Evolutionary conservation across 495 filamentous ascomycete species (phyloP).

Genomic region (Wilcoxina mikolae): DNA sequence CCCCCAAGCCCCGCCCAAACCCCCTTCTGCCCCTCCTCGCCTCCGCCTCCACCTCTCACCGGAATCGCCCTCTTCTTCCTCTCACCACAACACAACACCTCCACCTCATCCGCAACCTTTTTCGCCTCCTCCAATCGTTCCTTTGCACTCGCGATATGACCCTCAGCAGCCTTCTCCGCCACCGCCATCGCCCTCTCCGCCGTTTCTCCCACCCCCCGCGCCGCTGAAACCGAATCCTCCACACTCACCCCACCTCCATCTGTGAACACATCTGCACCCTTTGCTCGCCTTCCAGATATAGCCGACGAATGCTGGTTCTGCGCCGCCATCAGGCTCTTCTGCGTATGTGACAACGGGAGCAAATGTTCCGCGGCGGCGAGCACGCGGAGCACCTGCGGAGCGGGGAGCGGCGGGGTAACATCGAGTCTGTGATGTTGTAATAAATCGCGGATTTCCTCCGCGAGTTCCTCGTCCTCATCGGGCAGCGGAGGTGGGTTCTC

Average conservation of each 20-base stretch:
- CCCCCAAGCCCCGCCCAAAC: slow-evolving; percentile 21
- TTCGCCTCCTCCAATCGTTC: slow-evolving; percentile 12
- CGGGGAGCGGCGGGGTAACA: slow-evolving; percentile 8
- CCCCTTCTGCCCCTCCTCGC: slow-evolving; percentile 13
- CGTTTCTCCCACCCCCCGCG: background rate
- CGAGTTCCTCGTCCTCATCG: background rate
- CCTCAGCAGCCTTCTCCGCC: slow-evolving; percentile 1
- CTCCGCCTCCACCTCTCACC: slow-evolving; percentile 12
- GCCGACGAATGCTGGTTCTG: slow-evolving; percentile 16
- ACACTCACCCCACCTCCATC: background rate
- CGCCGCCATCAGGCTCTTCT: slow-evolving; percentile 17
- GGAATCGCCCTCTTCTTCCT: slow-evolving; percentile 19
- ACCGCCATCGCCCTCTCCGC: background rate
- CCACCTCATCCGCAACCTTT: slow-evolving; percentile 15
- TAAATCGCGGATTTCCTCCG: background rate
- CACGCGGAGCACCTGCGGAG: slow-evolving; percentile 16
- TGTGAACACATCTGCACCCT: slow-evolving; percentile 8
- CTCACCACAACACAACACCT: slow-evolving; percentile 9
- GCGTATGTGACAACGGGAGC: slow-evolving; percentile 15
- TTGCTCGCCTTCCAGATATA: slow-evolving; percentile 8
- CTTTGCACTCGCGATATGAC: background rate
- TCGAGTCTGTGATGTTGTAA: slow-evolving; percentile 6
- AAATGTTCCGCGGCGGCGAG: slow-evolving; percentile 21
- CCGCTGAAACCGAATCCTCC: background rate
- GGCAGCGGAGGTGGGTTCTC: too few relatives aligned